Conservation (phyloP, 1,139 yeast species). For the Entelexis paramagnoliae region DNA sequence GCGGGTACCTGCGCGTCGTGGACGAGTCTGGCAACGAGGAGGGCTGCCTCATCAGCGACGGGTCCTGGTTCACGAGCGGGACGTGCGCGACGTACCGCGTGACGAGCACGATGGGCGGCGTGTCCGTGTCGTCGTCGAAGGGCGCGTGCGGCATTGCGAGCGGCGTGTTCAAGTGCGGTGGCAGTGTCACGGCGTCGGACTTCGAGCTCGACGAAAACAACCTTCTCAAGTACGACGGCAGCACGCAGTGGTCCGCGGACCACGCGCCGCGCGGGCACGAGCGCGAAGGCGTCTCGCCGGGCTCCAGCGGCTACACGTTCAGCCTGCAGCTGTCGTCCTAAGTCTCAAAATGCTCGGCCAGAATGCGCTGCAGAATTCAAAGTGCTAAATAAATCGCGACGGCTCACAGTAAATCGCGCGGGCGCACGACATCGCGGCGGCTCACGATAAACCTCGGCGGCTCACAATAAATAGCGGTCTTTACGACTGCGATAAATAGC, state of each 20-base stretch:
- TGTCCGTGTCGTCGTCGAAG: conserved; percentile 51
- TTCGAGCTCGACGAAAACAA: conserved; percentile 28
- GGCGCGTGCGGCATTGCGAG: conserved; percentile 58
- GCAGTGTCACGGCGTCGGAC: conserved; percentile 27
- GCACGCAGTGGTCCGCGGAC: conserved; percentile 53
- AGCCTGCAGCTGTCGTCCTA: background rate
- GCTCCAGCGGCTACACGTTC: conserved; percentile 30
- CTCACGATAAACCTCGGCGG: too few species aligned
- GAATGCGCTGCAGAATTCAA: too few species aligned
- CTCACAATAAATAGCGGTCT: too few species aligned
- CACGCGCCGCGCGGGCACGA: conserved; percentile 40
- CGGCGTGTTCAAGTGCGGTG: conserved; percentile 33
- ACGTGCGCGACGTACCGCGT: conserved; percentile 71
- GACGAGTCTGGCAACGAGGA: conserved; percentile 25
- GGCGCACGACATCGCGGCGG: too few species aligned
- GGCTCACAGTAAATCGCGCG: too few species aligned
- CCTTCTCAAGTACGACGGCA: conserved; percentile 53
- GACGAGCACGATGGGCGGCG: conserved; percentile 57
- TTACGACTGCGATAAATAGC: too few species aligned
- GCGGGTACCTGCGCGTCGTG: conserved; percentile 45
- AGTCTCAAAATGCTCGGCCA: background rate
- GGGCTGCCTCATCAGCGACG: conserved; percentile 78
- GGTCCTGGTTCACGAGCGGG: conserved; percentile 73
- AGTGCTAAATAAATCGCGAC: too few species aligned
- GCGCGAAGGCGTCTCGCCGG: conserved; percentile 47